Evolutionary conservation across 352 stramenopile genomes (phyloP).

Genomic region (Thraustochytrium striatum): DNA sequence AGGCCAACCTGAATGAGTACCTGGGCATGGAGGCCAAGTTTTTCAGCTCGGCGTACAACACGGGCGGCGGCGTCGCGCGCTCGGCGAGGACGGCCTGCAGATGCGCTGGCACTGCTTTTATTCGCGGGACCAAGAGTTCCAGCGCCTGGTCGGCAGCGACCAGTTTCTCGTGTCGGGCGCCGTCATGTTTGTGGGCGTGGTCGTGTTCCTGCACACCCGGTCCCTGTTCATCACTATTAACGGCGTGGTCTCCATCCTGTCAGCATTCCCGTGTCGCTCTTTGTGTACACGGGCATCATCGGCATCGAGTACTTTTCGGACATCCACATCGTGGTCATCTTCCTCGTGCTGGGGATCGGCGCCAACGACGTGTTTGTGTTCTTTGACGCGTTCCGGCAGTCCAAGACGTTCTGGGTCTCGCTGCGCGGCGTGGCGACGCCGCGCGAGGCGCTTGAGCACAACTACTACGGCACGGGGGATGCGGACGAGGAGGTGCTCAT

Average conservation of each 20-base stretch:
- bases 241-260: conserved; percentile 61
- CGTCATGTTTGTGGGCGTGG: conserved; percentile 60
- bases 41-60: conserved; percentile 38
- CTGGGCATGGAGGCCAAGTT: background rate
- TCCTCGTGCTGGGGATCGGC: conserved; percentile 63
- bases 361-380: conserved; percentile 64
- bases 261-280: conserved; percentile 59
- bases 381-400: conserved; percentile 58
- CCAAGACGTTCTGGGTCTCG: background rate
- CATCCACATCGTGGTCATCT: conserved; percentile 59
- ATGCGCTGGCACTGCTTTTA: conserved; percentile 24
- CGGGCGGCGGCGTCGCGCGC: too few relatives aligned
- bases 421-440: background rate
- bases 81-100: conserved; percentile 13
- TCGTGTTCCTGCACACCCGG: conserved; percentile 56
- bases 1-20: background rate
- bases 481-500: conserved; percentile 46
- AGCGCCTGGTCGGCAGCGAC: conserved; percentile 8
- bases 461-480: conserved; percentile 29
- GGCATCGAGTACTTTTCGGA: conserved; percentile 61
- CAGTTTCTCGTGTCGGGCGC: conserved; percentile 38
- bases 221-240: conserved; percentile 59
- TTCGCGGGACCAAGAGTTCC: conserved; percentile 9
- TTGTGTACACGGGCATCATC: conserved; percentile 61
- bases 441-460: conserved; percentile 17